Evolutionary conservation across 139 green algal genomes (phyloP).

Genomic region (Raphidocelis subcapitata): DNA sequence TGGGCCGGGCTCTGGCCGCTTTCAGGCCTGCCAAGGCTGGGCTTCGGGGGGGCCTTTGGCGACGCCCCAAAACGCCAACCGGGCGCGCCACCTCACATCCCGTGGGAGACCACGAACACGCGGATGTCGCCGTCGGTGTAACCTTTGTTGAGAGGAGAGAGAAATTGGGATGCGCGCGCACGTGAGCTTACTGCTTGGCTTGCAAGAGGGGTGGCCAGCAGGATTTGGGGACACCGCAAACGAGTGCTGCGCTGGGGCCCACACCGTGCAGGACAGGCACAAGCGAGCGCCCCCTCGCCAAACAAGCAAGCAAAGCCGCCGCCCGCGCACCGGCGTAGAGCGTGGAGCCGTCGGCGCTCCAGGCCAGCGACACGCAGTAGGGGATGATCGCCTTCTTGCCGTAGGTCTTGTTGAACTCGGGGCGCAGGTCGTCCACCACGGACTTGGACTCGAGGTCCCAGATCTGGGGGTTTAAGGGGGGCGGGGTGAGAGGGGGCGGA

Average conservation of each 20-base stretch:
- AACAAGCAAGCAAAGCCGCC: not conserved
- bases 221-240: not conserved
- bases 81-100: slow-evolving; percentile 35
- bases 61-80: too few relatives aligned
- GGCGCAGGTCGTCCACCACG: slow-evolving; percentile 90
- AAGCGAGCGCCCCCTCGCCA: not conserved
- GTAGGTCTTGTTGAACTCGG: slow-evolving; percentile 55
- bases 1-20: too few relatives aligned
- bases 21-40: too few relatives aligned
- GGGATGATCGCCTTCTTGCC: slow-evolving; percentile 77
- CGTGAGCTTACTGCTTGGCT: not conserved
- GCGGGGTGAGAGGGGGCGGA: not conserved
- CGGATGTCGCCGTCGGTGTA: slow-evolving; percentile 71
- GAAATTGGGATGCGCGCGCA: not conserved
- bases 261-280: not conserved
- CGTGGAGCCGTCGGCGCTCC: slow-evolving; percentile 95
- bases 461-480: slow-evolving; percentile 84
- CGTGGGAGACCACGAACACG: slow-evolving; percentile 53
- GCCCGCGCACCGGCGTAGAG: slow-evolving; percentile 76
- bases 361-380: slow-evolving; percentile 95
- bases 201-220: not conserved
- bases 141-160: not conserved
- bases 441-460: slow-evolving; percentile 98
- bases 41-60: too few relatives aligned
- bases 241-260: not conserved